phyloP scores from a whole-genome alignment of 2,329 filamentous ascomycete genomes.

The Macrophomina tecta region DNA sequence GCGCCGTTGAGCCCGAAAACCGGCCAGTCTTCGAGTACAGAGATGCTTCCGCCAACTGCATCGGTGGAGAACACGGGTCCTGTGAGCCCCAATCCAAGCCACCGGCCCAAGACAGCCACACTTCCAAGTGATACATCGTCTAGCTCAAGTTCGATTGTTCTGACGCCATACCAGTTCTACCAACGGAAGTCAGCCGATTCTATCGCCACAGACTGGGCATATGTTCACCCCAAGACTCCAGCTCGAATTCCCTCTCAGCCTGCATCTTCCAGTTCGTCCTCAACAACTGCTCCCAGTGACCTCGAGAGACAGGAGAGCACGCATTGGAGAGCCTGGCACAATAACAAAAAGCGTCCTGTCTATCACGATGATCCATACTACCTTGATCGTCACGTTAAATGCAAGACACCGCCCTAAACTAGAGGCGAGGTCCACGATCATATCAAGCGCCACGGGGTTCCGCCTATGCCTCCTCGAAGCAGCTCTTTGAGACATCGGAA shows the following conservation, averaged over 20 bases:
- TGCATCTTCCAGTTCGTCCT: background rate
- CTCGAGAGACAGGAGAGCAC: conserved; percentile 17
- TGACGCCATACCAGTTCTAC: conserved; percentile 22
- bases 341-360: conserved; percentile 10
- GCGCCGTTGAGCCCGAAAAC: conserved; percentile 1
- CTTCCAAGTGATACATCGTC: background rate
- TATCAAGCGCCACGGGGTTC: conserved; percentile 6
- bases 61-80: background rate
- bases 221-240: conserved; percentile 27
- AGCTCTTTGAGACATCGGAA: conserved; percentile 24
- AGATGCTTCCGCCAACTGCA: background rate
- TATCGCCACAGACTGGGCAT: conserved; percentile 40
- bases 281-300: background rate
- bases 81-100: background rate
- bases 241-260: conserved; percentile 15
- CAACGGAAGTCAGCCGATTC: conserved; percentile 30
- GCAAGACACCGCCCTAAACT: background rate
- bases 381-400: background rate
- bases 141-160: conserved; percentile 27
- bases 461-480: conserved; percentile 4
- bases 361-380: background rate
- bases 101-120: background rate
- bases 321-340: conserved; percentile 25
- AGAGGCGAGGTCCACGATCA: conserved; percentile 8
- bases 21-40: background rate